Conservation (phyloP, 2,329 filamentous ascomycete species). For the Verticillium dahliae region DNA sequence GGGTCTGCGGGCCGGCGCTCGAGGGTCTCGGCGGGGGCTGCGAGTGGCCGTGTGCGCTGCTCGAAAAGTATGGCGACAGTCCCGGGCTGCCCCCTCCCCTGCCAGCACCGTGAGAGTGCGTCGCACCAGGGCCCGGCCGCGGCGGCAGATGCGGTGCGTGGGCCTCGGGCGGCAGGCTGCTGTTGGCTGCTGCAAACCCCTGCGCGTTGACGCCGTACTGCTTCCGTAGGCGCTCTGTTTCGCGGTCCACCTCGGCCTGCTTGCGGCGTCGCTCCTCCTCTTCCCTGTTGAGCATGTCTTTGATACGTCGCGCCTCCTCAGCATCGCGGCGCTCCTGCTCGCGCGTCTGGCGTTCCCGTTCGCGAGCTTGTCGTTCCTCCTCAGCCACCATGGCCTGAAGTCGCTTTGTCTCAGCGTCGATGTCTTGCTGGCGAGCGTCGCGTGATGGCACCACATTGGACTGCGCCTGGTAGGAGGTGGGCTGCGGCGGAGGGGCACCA, state of each 20-base stretch:
- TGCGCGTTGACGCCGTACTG: conserved; percentile 57
- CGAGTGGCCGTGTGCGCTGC: not conserved
- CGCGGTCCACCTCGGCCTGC: conserved; percentile 60
- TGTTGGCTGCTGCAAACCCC: conserved; percentile 18
- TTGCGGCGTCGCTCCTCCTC: conserved; percentile 50
- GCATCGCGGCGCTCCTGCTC: conserved; percentile 45
- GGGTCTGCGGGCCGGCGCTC: conserved; percentile 10
- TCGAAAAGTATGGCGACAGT: not conserved
- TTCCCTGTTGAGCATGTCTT: conserved; percentile 61
- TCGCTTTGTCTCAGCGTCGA: conserved; percentile 73
- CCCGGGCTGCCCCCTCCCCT: conserved; percentile 4
- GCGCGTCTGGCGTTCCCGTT: conserved; percentile 39
- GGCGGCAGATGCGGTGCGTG: conserved; percentile 18
- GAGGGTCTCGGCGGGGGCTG: conserved; percentile 3
- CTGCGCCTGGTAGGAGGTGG: conserved; percentile 12
- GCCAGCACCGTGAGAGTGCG: conserved; percentile 6
- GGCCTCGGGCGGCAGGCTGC: conserved; percentile 7
- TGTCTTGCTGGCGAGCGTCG: conserved; percentile 29
- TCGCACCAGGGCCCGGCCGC: conserved; percentile 5
- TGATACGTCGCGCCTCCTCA: conserved; percentile 45
- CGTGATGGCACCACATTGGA: conserved; percentile 19
- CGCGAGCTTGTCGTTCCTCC: conserved; percentile 45
- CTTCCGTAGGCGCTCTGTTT: conserved; percentile 73
- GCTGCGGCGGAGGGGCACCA: conserved; percentile 17
- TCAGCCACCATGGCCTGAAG: conserved; percentile 49